Base-by-base conservation (phyloP, 2,329 filamentous ascomycete species). In the Penicillium rolfsii region DNA sequence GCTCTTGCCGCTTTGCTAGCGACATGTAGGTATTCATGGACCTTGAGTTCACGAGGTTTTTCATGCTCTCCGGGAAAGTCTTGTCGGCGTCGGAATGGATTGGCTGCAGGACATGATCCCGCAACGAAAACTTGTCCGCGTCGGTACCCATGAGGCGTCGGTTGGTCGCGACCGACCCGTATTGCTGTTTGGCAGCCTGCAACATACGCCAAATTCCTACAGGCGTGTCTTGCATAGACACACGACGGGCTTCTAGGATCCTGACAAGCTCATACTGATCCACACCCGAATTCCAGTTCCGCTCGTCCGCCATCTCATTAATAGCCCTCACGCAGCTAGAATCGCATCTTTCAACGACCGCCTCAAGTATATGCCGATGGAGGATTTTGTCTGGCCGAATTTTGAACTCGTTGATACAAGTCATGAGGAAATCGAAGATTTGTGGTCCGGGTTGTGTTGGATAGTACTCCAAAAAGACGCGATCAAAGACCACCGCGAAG, bases 391-490 rank as follows among this genome's bases (percentile, higher is more conserved):
- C 77, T 4, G 76, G 76, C 1, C 70, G 60, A n/a, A 79, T 66
- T 1, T 71, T 60, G 58, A 76, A 78, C 22, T 74, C 69, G 22
- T 75, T 70, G 46, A 79, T 71, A 30, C 70, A 74, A 22, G 67
- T 65, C 22, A 74, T 67, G 52, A 79, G 59, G 45, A 79, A 79
- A 9, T 75, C 67, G n/a, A 69, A 68, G 35, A 76, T 77, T 24
- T 73, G 65, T 16, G 58, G 14, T 0, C 72, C 74, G 4, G 74
- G 67, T 58, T 79, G 75, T 26, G 69, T 70, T 5, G 76, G 69
- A 70, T 76, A 79, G 53, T 74, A 79, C 62, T 79, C 77, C 38
- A 79, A 64, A 46, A 79, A 78, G 46, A 79, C 71, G 26, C 76
- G 75, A 57, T 79, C 75, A 52, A 79, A 79, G 24, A 72, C 66